These are phyloP conservation scores for Colletotrichum eleusines DNA, from an alignment of 2,329 filamentous ascomycete species.

Conservation along the genomic window DNA sequence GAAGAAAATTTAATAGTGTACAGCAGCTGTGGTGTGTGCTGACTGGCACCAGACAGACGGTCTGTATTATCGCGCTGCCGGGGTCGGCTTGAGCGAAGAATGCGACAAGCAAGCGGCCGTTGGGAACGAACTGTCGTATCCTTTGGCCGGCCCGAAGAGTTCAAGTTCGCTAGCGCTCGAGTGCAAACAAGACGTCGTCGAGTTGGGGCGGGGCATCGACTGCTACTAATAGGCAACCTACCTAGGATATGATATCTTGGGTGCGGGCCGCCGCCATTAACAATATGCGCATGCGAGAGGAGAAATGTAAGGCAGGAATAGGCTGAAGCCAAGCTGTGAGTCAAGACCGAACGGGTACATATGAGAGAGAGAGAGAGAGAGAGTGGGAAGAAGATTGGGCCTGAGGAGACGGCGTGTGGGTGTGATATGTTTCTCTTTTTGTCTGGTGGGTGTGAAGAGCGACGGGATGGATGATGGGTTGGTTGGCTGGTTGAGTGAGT, in stretches of 20 bases:
- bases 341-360: conserved; percentile 17
- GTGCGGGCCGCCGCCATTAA: conserved; percentile 26
- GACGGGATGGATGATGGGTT: conserved; percentile 1
- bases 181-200: conserved; percentile 9
- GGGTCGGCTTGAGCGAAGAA: conserved; percentile 5
- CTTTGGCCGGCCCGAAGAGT: not conserved
- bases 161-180: conserved; percentile 11
- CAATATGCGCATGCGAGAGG: conserved; percentile 30
- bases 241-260: conserved; percentile 10
- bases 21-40: conserved; percentile 34
- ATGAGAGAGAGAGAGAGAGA: not conserved
- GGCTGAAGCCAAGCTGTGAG: conserved; percentile 38
- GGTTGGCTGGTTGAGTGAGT: not conserved
- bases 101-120: not conserved
- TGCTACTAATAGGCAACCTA: conserved; percentile 27
- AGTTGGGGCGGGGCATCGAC: conserved; percentile 24
- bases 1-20: conserved; percentile 13
- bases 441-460: conserved; percentile 25
- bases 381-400: not conserved
- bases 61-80: conserved; percentile 7
- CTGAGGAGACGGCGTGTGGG: conserved; percentile 9
- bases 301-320: conserved; percentile 35
- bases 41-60: conserved; percentile 10
- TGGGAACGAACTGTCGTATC: not conserved
- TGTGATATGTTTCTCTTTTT: conserved; percentile 1